Evolutionary conservation across 352 stramenopile species (phyloP).

Genomic region (Pythium periplocum): DNA sequence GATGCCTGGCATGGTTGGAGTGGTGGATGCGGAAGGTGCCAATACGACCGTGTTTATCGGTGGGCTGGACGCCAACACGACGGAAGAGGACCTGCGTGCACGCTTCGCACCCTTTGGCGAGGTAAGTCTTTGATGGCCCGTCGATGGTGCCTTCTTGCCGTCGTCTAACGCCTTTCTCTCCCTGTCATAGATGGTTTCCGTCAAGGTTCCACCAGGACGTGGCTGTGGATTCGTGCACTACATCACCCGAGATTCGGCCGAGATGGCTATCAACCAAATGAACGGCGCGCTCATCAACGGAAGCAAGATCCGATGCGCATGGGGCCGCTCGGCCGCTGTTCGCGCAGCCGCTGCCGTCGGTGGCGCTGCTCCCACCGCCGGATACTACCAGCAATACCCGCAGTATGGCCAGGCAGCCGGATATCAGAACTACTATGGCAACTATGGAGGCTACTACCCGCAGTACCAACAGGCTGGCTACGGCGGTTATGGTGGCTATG

Average conservation of each 20-base stretch:
- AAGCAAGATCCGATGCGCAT: slow-evolving; percentile 85
- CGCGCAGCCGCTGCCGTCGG: slow-evolving; percentile 17
- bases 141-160: not conserved
- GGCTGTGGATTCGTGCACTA: slow-evolving; percentile 92
- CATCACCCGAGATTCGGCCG: slow-evolving; percentile 69
- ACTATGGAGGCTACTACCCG: not conserved
- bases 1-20: slow-evolving; percentile 4
- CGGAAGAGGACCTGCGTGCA: slow-evolving; percentile 79
- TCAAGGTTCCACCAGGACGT: slow-evolving; percentile 83
- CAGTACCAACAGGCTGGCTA: slow-evolving; percentile 2
- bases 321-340: slow-evolving; percentile 74
- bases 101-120: slow-evolving; percentile 79
- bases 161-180: not conserved
- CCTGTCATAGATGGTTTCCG: slow-evolving; percentile 51
- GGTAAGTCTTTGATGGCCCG: slow-evolving; percentile 26
- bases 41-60: slow-evolving; percentile 93
- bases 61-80: slow-evolving; percentile 72
- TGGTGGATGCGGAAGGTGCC: slow-evolving; percentile 47
- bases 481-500: slow-evolving; percentile 45
- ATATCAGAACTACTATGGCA: slow-evolving; percentile 2
- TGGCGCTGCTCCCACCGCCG: slow-evolving; percentile 7
- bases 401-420: slow-evolving; percentile 33
- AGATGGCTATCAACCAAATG: slow-evolving; percentile 86
- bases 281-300: slow-evolving; percentile 77
- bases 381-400: slow-evolving; percentile 54